Base-by-base conservation (phyloP, 129 eudicot species). In the Tagetes patula region DNA sequence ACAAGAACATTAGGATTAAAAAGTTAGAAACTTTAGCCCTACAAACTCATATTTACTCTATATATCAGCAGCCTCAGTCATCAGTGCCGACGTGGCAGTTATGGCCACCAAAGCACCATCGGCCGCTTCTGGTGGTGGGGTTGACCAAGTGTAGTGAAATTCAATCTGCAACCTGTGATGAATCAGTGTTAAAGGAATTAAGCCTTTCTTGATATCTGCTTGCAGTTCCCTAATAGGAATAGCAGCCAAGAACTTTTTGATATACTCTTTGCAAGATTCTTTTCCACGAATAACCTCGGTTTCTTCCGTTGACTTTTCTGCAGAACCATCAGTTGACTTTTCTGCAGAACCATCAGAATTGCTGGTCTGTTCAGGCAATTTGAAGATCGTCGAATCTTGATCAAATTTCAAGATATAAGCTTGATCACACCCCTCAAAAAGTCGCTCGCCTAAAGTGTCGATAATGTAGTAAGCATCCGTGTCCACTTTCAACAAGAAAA, bases 371-470 rank as follows among this genome's bases (percentile, higher is more conserved):
- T 79, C 55, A 2, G 89, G 88, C 80, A 88, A 65, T 62, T 84
- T 76, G 40, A 50, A 65, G 52, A 94, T 88, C 31, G 76, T 73
- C 36, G 99, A 83, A 36, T 77, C 55, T 62, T 64, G 79, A 80
- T 95, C 97, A 37, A 95, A 95, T 72, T 91, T 95, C 76, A 90
- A 84, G 54, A 91, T 84, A 82, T 89, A 93, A 34, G 98, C 98
- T 60, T 86, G 92, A 71, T 77, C 79, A 71, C 98, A 93, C 30
- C 98, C 98, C 80, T 93, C 98, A 54, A 82, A 85, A n/a, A 93
- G 88, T 43, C 98, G 77, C 72, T 93, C 98, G 3, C 98, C 98
- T 66, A 93, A 79, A n/a, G 98, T 93, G 80, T 93, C 98, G 3
- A 93, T 83, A 41, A 93, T 87, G 73, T 87, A 93, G 80, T 93